Base-by-base conservation (phyloP, 2,329 filamentous ascomycete genomes). In the Plectosphaerella sp. region DNA sequence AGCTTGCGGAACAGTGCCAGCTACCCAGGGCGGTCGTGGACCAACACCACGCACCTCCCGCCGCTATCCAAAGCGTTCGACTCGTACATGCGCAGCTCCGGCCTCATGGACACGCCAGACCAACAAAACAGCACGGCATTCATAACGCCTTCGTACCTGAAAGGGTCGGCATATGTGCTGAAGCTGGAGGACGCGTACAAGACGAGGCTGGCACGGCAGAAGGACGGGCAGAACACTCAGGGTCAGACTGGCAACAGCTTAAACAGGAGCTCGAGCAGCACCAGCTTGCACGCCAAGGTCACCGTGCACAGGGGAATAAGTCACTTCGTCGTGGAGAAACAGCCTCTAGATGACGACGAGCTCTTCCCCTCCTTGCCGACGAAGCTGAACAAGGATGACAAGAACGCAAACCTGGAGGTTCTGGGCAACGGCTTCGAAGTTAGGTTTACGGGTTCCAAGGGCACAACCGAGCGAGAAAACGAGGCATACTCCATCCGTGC, bases 101-200 rank as follows among this genome's bases (percentile, higher is more conserved):
- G 33, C 55, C 52, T 45, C 57, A 57, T 41, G 43, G 62, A 58
- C 57, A 62, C 15, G 56, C 60, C 49, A 50, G 59, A 65, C 57
- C 67, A 24, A 20, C 16, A 36, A 28, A 56, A 60, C 9, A 62
- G 64, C 1, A 62, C 76, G 53, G 61, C 69, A 53, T 93, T 93
- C 75, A 91, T 96, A 68, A 79, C 86, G 11, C 93, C 93, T 1
- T 91, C 90, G 5, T 97, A 97, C 70, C 79, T 97, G 45, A 77
- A 79, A 59, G 83, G 83, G 39, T 93, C 91, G 14, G 82, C 84
- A 62, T 92, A 96, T 68, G 83, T 93, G 50, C 81, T 87, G 61
- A 85, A 82, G 65, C 77, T 97, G 47, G 83, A 88, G 61, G 84
- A 89, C 55, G 82, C 80, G 52, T 80, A 91, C 66, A 81, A 76